A percentile compares a stretch with the other conserved stretches of the same genome.
Evolutionary conservation across 2,329 filamentous ascomycete genomes (phyloP).

Genomic region (Clonostachys rosea): DNA sequence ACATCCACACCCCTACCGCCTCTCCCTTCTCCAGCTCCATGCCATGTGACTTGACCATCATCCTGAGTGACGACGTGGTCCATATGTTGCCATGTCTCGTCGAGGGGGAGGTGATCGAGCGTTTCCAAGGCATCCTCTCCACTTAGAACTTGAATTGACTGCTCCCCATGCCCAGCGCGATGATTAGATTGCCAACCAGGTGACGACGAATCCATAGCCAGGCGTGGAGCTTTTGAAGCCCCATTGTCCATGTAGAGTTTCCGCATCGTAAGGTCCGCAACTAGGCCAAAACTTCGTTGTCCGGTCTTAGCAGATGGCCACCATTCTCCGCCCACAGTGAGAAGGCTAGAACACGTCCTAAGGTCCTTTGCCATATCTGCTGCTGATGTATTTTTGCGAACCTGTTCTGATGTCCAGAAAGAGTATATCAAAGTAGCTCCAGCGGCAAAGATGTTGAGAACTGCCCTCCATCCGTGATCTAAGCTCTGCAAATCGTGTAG

Average conservation of each 20-base stretch:
- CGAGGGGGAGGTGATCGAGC: too few species aligned
- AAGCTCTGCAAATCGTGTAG: constrained; percentile 20
- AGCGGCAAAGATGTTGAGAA: constrained; percentile 28
- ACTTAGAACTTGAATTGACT: background rate
- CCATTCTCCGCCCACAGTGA: constrained; percentile 31
- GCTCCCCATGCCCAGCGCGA: background rate
- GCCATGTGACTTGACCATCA: background rate
- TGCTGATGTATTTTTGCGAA: constrained; percentile 12
- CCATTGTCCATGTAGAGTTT: background rate
- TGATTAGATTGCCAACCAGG: background rate
- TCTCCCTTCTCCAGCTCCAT: background rate
- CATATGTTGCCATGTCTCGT: too few species aligned
- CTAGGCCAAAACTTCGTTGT: constrained; percentile 17
- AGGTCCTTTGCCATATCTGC: constrained; percentile 9
- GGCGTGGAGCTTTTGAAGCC: background rate
- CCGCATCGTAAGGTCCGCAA: constrained; percentile 1
- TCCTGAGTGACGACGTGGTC: background rate
- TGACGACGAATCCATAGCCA: background rate
- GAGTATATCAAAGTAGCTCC: constrained; percentile 30
- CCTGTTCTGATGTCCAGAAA: constrained; percentile 21
- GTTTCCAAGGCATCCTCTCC: background rate
- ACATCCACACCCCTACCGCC: background rate
- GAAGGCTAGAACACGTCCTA: constrained; percentile 24
- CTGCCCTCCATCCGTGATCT: constrained; percentile 25
- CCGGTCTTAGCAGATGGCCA: constrained; percentile 27